phyloP scores from a whole-genome alignment of 192 early-diverging fungal species.

The Linnemannia exigua region DNA sequence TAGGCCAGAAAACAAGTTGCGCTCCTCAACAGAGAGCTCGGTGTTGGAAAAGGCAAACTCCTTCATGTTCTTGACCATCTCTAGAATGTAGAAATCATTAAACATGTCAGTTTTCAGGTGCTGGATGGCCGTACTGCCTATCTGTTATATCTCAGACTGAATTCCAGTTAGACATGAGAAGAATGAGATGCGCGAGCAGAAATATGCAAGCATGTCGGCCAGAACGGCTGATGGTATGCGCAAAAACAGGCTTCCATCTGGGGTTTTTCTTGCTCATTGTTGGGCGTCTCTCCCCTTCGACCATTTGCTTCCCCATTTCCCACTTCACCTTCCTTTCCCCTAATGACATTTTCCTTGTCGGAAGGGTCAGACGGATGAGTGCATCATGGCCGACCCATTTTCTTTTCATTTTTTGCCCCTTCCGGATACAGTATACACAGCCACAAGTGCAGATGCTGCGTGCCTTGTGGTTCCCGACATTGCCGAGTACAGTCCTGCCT shows the following conservation, averaged over 20 bases:
- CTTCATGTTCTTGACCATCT: slow-evolving; percentile 86
- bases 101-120: neutral
- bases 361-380: neutral
- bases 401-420: neutral
- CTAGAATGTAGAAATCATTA: slow-evolving; percentile 25
- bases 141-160: neutral
- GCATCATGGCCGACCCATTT: neutral
- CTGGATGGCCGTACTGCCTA: slow-evolving; percentile 63
- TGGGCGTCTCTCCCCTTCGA: neutral
- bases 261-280: neutral
- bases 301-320: neutral
- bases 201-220: neutral
- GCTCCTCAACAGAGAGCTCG: slow-evolving; percentile 96
- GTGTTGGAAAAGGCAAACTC: slow-evolving; percentile 72
- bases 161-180: neutral
- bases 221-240: neutral
- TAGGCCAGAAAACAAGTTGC: slow-evolving; percentile 98
- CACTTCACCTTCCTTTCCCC: neutral
- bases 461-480: neutral
- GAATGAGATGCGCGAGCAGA: neutral
- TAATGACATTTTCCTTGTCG: slow-evolving; percentile 1
- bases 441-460: neutral
- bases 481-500: neutral
- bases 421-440: neutral
- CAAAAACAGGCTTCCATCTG: neutral